Base-by-base conservation (phyloP, 2,329 filamentous ascomycete genomes). In the Hortaea sp. region DNA sequence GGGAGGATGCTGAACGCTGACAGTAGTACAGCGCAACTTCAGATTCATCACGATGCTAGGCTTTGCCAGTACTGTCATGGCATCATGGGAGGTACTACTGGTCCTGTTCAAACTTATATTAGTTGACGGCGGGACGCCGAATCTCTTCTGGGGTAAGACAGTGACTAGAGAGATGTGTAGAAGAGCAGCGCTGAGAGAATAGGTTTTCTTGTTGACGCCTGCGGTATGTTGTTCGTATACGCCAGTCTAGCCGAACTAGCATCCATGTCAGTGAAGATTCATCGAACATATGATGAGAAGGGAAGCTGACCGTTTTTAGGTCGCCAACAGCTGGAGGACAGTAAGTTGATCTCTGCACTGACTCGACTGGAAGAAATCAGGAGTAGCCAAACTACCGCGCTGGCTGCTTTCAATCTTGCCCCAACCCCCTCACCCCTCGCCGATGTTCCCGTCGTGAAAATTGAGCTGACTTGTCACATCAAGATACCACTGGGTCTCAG, bases 181-280 rank as follows among this genome's bases (percentile, higher is more conserved):
- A 20, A 20, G 20, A 20, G 20, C 20, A 20, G 20, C 20, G 20
- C 20, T 20, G 20, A 20, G 20, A 20, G 2, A 4, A 20, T 20
- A 20, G 20, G 52, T 10, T 66, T 61, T 35, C 52, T 69, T 20
- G 55, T 59, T 41, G 60, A 57, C 0, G 58, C 58, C 13, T 41
- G 64, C 12, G 64, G 65, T 5, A 63, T 65, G 42, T 50, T 56
- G 2, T 59, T 62, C 29, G 61, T 64, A 2, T 57, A 62, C 29
- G 31, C 61, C 9, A 61, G 55, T 3, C 50, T 66, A 30, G 61
- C 62, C 10, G 63, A 66, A 47, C 54, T 62, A 53, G 53, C 55
- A 10, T 54, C 48, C 7, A 60, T 62, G 66, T 58, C 45, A 27
- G 53, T 49, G 2, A 20, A 20, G 20, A 20, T 20, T 20, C 2